Conservation (phyloP, 345 rosid genomes). For the Stellera chamaejasme region DNA sequence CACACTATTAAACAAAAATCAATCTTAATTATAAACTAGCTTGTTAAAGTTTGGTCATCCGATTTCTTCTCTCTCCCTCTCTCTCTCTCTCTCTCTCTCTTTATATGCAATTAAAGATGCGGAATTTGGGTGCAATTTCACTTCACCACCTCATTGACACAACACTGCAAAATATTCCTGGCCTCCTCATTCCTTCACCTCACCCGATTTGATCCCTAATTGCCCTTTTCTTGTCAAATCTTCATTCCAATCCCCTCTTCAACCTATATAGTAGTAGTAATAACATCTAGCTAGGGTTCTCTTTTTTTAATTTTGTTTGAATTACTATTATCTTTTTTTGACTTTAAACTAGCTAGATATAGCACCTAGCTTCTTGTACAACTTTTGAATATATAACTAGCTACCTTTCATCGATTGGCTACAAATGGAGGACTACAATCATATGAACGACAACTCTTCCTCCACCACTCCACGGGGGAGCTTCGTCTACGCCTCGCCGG, state of each 20-base stretch:
- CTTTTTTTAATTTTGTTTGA: not conserved
- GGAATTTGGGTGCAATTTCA: constrained; percentile 48
- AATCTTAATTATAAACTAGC: too few species aligned
- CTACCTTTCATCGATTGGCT: too few species aligned
- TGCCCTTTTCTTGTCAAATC: not conserved
- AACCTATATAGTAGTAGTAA: constrained; percentile 1
- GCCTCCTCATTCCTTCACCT: constrained; percentile 14
- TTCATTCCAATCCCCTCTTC: not conserved
- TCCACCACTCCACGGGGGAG: constrained; percentile 39
- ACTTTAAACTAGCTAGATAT: too few species aligned
- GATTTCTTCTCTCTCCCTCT: constrained; percentile 9
- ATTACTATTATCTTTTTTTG: too few species aligned
- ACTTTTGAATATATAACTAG: too few species aligned
- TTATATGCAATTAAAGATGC: constrained; percentile 19
- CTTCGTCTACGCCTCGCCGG: constrained; percentile 58
- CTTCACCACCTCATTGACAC: constrained; percentile 26
- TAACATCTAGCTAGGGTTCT: constrained; percentile 34
- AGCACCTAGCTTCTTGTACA: too few species aligned
- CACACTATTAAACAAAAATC: too few species aligned
- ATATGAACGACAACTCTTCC: constrained; percentile 35
- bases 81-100: constrained; percentile 10
- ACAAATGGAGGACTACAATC: constrained; percentile 69
- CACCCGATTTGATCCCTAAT: constrained; percentile 24
- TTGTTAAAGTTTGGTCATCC: constrained; percentile 4
- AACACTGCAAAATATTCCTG: constrained; percentile 5